These are phyloP conservation scores for Chaetomiaceae sp. DNA, from an alignment of 2,329 filamentous ascomycete species.

Conservation along the genomic window DNA sequence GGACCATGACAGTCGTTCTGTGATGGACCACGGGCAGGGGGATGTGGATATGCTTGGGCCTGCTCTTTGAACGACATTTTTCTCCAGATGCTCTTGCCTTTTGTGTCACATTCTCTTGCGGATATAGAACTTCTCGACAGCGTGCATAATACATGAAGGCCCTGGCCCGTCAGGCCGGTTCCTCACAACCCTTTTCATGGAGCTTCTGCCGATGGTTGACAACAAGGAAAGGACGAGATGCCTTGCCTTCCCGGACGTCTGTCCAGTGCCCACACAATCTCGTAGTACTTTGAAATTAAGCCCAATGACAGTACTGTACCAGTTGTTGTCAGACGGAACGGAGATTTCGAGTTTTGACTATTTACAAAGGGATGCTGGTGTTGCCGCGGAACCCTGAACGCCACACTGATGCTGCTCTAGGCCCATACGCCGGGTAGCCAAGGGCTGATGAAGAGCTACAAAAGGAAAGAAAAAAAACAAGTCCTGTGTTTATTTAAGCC, in stretches of 20 bases:
- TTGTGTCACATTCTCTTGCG: neutral
- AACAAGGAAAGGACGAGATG: too few relatives aligned
- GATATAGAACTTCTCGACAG: neutral
- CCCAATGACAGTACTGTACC: too few relatives aligned
- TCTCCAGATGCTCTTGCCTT: slow-evolving; percentile 1
- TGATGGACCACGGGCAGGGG: neutral
- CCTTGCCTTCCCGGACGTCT: too few relatives aligned
- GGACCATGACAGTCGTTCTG: neutral
- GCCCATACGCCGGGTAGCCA: neutral
- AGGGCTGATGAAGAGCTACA: neutral
- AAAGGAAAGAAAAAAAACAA: neutral
- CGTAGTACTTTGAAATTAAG: too few relatives aligned
- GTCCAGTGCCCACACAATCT: too few relatives aligned
- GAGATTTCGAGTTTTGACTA: too few relatives aligned
- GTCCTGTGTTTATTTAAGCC: slow-evolving; percentile 7
- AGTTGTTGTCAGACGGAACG: too few relatives aligned
- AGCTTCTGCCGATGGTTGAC: too few relatives aligned
- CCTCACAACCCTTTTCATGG: too few relatives aligned
- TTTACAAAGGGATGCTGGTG: too few relatives aligned
- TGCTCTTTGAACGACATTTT: neutral
- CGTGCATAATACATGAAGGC: neutral
- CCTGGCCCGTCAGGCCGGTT: too few relatives aligned
- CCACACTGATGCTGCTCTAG: neutral
- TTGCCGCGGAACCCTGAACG: neutral
- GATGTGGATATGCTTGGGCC: neutral